Conservation (phyloP, 495 filamentous ascomycete species). For the Glutinoglossum americanum region DNA sequence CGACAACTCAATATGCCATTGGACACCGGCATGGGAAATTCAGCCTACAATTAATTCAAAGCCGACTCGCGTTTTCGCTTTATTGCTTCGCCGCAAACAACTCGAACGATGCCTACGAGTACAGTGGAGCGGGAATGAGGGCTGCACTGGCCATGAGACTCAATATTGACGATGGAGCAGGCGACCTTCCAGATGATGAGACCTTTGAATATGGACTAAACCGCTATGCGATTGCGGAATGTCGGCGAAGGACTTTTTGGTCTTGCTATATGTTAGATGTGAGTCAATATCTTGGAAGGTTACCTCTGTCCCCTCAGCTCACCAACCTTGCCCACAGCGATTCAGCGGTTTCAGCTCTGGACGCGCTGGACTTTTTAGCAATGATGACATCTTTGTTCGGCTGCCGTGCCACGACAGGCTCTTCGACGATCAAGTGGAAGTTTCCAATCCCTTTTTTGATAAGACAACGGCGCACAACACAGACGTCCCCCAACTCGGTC, state of each 20-base stretch:
- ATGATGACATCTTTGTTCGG: constrained; percentile 37
- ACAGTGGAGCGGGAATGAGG: constrained; percentile 33
- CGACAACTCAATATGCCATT: constrained; percentile 36
- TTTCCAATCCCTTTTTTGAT: constrained; percentile 35
- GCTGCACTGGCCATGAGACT: constrained; percentile 33
- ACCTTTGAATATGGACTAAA: constrained; percentile 33
- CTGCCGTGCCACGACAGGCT: constrained; percentile 34
- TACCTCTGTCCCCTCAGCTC: neutral
- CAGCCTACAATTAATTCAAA: constrained; percentile 38
- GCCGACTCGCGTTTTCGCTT: constrained; percentile 37
- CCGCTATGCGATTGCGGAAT: constrained; percentile 36
- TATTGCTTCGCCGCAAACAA: constrained; percentile 39
- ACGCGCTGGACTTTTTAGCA: constrained; percentile 21
- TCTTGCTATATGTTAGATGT: constrained; percentile 39
- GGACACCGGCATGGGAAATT: constrained; percentile 26
- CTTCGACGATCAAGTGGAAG: constrained; percentile 33
- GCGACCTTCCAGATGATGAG: constrained; percentile 22
- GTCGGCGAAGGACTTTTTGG: constrained; percentile 47
- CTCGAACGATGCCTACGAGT: constrained; percentile 33
- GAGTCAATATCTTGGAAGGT: constrained; percentile 10
- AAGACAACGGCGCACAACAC: constrained; percentile 17
- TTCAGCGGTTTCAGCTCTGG: constrained; percentile 34
- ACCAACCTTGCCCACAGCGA: constrained; percentile 18
- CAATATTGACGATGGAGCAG: constrained; percentile 36
- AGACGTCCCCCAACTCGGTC: neutral